Base-by-base conservation (phyloP, 148 eudicot genomes). In the Linanthus parryae region DNA sequence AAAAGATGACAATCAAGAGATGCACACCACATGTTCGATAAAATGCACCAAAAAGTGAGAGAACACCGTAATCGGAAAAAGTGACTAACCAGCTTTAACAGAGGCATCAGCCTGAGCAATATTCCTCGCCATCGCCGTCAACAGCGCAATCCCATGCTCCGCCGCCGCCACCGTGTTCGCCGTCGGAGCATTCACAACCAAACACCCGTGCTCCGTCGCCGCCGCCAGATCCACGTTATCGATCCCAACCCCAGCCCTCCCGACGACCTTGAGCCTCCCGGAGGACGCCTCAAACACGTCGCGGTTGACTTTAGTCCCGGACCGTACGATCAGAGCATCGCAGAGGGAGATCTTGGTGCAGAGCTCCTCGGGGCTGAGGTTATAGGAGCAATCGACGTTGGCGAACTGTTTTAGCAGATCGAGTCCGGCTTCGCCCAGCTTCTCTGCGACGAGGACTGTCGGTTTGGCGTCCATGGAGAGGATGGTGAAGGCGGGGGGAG, bases 161-260 rank as follows among this genome's bases (percentile, higher is more conserved):
- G 99, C 99, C 1, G 99, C 99, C 1, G 99, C 99, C 2, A 94
- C 86, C 0, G 99, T 94, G 33, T 94, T 92, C 2, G 99, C 99
- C 7, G 96, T 94, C 2, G 99, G 99, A 9, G 96, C 96, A 56
- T 94, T 94, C 14, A 92, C 99, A 50, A 92, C 99, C 34, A 92
- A 60, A 25, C 99, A 92, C 2, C 99, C 99, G 42, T 87, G 95
- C 54, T 94, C 99, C 0, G 99, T 94, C 4, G 99, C 99, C 11
- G 96, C 99, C 15, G 80, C 81, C 56, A 94, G 85, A 82, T 94
- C 99, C 62, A 94, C 99, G 61, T 94, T 94, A 44, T 94, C 99
- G 42, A 94, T 94, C 27, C 99, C 99, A 8, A 94, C 99, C 7
- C 99, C 99, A 0, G 99, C 99, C 3, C 99, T 69, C 5, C 99